A percentile compares a stretch with the other conserved stretches of the same genome.
These are phyloP conservation scores for Daldinia grandis DNA, from an alignment of 495 filamentous ascomycete genomes.

Conservation along the genomic window DNA sequence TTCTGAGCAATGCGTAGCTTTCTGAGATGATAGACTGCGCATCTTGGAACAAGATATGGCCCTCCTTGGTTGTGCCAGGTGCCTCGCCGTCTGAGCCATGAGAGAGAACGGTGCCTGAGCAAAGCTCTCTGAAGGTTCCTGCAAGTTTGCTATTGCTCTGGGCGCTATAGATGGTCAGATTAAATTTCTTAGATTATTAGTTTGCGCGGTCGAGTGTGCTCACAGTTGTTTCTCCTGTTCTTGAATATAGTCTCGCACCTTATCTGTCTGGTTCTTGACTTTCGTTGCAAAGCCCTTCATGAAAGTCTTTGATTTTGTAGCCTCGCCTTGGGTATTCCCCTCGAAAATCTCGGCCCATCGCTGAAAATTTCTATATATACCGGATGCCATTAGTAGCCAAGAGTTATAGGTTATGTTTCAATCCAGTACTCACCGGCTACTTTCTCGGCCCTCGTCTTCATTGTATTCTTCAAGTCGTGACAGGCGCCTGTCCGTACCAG, in stretches of 20 bases:
- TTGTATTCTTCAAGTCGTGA: slow-evolving; percentile 49
- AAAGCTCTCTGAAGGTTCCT: slow-evolving; percentile 21
- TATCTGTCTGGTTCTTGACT: slow-evolving; percentile 23
- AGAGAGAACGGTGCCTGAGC: not conserved
- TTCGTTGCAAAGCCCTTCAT: slow-evolving; percentile 38
- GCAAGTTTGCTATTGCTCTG: slow-evolving; percentile 10
- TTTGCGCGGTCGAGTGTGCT: not conserved
- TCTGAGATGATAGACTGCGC: slow-evolving; percentile 19
- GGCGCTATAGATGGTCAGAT: slow-evolving; percentile 10
- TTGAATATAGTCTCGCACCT: slow-evolving; percentile 26
- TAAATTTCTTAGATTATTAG: not conserved
- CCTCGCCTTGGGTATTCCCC: slow-evolving; percentile 34
- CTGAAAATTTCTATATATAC: slow-evolving; percentile 33
- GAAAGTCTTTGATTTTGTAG: slow-evolving; percentile 44
- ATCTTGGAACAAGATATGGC: slow-evolving; percentile 35
- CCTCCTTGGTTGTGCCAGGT: slow-evolving; percentile 23
- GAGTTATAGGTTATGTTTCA: not conserved
- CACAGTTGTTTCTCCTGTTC: slow-evolving; percentile 37
- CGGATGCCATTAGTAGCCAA: slow-evolving; percentile 1
- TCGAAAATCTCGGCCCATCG: slow-evolving; percentile 39
- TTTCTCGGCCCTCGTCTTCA: slow-evolving; percentile 48
- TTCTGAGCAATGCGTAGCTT: slow-evolving; percentile 25
- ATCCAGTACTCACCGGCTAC: slow-evolving; percentile 43
- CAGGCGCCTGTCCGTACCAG: slow-evolving; percentile 28
- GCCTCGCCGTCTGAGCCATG: not conserved